Evolutionary conservation across 2,329 filamentous ascomycete genomes (phyloP), one percentile per base, ranked within the genome.

Genomic region (Fusarium chuoi): DNA sequence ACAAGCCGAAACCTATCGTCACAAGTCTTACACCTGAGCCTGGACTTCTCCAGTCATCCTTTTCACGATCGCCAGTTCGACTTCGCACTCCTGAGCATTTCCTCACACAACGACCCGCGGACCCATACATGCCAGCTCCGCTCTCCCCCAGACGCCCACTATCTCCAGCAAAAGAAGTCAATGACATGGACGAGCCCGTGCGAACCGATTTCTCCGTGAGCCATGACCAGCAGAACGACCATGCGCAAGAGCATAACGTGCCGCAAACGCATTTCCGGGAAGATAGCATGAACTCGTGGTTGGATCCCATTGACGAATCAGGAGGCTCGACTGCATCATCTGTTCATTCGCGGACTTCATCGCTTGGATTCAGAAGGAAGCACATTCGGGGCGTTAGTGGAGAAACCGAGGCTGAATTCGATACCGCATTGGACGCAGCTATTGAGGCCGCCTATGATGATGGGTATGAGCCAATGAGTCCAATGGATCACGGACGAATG

Each of bases 401-500:
- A 49, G 90, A 89, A 36, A 96, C 94, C 0, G 94, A 97, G 80
- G 92, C 94, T 12, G 95, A 98, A 79, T 98, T 98, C 75, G 95
- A 98, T 82, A 95, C 94, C 14, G 96, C 96, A 8, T 87, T 98
- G 48, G 96, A 98, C 83, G 96, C 95, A 30, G 96, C 96, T 20
- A 95, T 98, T 14, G 96, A 98, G 82, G 96, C 96, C 57, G 96
- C 96, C 10, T 99, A 98, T 81, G 93, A 98, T 80, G 95, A 98
- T 71, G 94, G 94, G 2, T 93, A 94, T 72, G 95, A 98, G 79
- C 93, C 93, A 8, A 90, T 89, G 81, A 87, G 87, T 24, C 82
- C 87, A 12, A 84, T 85, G 30, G 82, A 86, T n/a, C 75, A 79
- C n/a, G 73, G 68, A 18, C 58, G 13, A 36, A 73, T 64, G 79